Conservation (phyloP, 148 eudicot species). For the Fagopyrum homotropicum region DNA sequence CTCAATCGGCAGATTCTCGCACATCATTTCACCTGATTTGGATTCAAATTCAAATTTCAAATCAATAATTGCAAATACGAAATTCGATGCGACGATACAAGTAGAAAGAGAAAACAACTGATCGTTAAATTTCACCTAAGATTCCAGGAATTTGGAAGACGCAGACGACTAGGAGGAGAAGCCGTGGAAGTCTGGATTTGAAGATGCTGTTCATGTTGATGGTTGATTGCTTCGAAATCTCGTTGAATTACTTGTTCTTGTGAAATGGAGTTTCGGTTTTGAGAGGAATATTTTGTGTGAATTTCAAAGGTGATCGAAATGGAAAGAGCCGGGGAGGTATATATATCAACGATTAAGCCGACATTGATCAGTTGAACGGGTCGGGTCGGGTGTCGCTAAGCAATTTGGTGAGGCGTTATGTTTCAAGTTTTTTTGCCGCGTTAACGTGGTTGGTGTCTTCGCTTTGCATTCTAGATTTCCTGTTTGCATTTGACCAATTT, state of each 20-base stretch:
- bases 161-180: constrained; percentile 44
- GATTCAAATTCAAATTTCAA: neutral
- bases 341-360: neutral
- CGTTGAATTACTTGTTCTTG: neutral
- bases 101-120: neutral
- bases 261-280: neutral
- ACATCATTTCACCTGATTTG: constrained; percentile 47
- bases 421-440: neutral
- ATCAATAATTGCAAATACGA: neutral
- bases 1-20: constrained; percentile 55
- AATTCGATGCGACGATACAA: neutral
- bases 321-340: neutral
- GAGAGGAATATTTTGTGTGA: neutral
- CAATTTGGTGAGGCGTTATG: neutral
- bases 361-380: neutral
- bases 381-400: constrained; percentile 6
- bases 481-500: neutral
- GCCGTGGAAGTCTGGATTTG: constrained; percentile 7
- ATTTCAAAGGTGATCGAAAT: neutral
- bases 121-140: constrained; percentile 31
- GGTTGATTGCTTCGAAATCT: neutral
- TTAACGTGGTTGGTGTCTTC: neutral
- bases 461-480: constrained; percentile 1
- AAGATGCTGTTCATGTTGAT: neutral
- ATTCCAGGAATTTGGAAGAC: constrained; percentile 44